Percentiles rank a stretch among this genome's conserved stretches.
phyloP scores from a whole-genome alignment of 2,329 filamentous ascomycete genomes.

The Exophiala viscosa region DNA sequence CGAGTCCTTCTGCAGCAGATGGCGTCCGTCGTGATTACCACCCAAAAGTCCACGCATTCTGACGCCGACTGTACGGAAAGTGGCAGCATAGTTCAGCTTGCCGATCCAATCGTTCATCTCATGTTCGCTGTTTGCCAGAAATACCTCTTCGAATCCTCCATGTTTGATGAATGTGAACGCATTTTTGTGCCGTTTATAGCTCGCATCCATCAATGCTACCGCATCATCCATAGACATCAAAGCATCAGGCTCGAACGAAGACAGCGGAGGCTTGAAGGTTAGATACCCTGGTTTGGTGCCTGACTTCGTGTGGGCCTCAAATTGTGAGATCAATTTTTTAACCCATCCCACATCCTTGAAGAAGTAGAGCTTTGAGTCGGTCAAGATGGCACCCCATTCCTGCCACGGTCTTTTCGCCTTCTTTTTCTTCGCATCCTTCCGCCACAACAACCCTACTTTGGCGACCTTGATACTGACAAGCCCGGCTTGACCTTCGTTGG shows the following conservation, averaged over 20 bases:
- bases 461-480: conserved; percentile 97
- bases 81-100: conserved; percentile 92
- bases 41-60: conserved; percentile 84
- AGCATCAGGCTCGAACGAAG: conserved; percentile 89
- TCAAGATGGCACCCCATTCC: conserved; percentile 96
- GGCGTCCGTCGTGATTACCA: conserved; percentile 77
- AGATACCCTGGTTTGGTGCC: conserved; percentile 72
- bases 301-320: conserved; percentile 74
- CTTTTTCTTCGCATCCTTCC: conserved; percentile 90
- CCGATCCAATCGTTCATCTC: conserved; percentile 97
- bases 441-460: conserved; percentile 91
- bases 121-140: conserved; percentile 82
- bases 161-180: conserved; percentile 88
- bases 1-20: conserved; percentile 64
- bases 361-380: conserved; percentile 94
- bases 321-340: conserved; percentile 83
- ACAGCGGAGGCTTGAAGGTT: conserved; percentile 83
- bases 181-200: conserved; percentile 90
- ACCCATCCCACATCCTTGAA: conserved; percentile 93
- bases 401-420: conserved; percentile 95
- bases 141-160: conserved; percentile 80
- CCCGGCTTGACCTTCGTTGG: conserved; percentile 80
- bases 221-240: conserved; percentile 91
- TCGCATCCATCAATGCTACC: conserved; percentile 78
- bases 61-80: conserved; percentile 87